Base-by-base conservation (phyloP, 177 flowering plant genomes). In the Telopea speciosissima region DNA sequence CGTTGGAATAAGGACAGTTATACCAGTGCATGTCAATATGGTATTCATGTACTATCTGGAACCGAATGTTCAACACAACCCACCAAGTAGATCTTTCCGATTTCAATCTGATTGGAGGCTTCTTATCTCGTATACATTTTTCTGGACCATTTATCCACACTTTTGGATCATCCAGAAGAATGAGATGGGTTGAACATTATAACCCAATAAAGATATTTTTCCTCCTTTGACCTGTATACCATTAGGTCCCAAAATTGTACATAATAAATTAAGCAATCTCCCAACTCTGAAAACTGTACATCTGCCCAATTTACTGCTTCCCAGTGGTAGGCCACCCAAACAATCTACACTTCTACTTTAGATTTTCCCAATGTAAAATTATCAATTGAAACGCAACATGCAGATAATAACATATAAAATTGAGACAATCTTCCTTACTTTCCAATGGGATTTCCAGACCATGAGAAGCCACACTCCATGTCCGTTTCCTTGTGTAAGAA, bases 401-500 rank as follows among this genome's bases (percentile, higher is more conserved):
- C 59, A 25, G 10, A 2, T 14, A 66, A 45, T n/a, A 40, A 42
- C 8, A 67, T 25, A 14, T 25, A 68, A 62, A 67, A 56, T 49
- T 62, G 45, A 33, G 45, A 21, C 4, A 63, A 67, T 24, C 21
- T 0, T 31, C 63, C 95, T 82, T 85, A 93, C 97, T 87, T 94
- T 65, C 99, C 99, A 70, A 92, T 74, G 58, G 99, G 99, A 75
- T 94, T 80, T 70, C 99, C 99, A 6, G 96, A 94, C 99, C 99
- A 94, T 11, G 99, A 92, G 80, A 94, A 92, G 62, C 97, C 99
- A 68, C 77, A 56, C n/a, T 93, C 94, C 86, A 83, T 85, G 74
- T 93, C 97, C 77, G 85, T 82, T 26, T 89, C 97, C 79, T 85
- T 79, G 78, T 91, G 89, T 24, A 93, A 80, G 70, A 75, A 79